Evolutionary conservation across 2,329 filamentous ascomycete species (phyloP).

Genomic region (Colletotrichum falcatum): DNA sequence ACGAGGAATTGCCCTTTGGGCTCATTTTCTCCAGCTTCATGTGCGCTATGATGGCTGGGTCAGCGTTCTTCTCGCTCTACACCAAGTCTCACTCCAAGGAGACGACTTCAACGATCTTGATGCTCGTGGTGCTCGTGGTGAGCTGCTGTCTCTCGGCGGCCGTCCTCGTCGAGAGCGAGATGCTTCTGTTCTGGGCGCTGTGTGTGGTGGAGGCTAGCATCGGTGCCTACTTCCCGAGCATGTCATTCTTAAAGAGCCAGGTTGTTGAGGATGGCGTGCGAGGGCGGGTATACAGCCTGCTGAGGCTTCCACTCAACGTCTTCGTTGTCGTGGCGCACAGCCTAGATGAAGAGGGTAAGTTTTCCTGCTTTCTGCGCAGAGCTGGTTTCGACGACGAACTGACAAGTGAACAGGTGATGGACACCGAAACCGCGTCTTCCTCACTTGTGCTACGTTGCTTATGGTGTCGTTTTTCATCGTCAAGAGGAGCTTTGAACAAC

Average conservation of each 20-base stretch:
- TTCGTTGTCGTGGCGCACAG: slow-evolving; percentile 62
- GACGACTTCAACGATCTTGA: slow-evolving; percentile 50
- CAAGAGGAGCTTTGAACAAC: slow-evolving; percentile 37
- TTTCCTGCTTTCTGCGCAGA: too few species aligned
- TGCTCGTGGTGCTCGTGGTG: slow-evolving; percentile 49
- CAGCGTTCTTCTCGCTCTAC: slow-evolving; percentile 56
- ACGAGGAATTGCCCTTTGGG: slow-evolving; percentile 55
- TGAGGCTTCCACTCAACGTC: slow-evolving; percentile 68
- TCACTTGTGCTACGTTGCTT: slow-evolving; percentile 41
- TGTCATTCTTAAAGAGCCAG: slow-evolving; percentile 65
- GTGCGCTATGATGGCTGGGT: slow-evolving; percentile 68
- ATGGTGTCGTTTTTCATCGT: slow-evolving; percentile 42
- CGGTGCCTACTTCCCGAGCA: slow-evolving; percentile 68
- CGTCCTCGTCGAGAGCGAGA: slow-evolving; percentile 56
- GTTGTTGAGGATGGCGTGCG: slow-evolving; percentile 65
- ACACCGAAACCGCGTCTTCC: slow-evolving; percentile 48
- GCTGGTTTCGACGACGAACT: neutral
- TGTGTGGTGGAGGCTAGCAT: slow-evolving; percentile 69
- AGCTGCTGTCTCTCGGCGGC: slow-evolving; percentile 55
- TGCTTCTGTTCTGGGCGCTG: slow-evolving; percentile 65
- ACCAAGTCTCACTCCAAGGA: slow-evolving; percentile 48
- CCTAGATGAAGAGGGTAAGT: slow-evolving; percentile 57
- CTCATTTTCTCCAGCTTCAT: slow-evolving; percentile 69
- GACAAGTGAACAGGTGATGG: slow-evolving; percentile 43
- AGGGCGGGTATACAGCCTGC: slow-evolving; percentile 66